phyloP scores from a whole-genome alignment of 75 land plant genomes.

The Ceratopteris richardii region DNA sequence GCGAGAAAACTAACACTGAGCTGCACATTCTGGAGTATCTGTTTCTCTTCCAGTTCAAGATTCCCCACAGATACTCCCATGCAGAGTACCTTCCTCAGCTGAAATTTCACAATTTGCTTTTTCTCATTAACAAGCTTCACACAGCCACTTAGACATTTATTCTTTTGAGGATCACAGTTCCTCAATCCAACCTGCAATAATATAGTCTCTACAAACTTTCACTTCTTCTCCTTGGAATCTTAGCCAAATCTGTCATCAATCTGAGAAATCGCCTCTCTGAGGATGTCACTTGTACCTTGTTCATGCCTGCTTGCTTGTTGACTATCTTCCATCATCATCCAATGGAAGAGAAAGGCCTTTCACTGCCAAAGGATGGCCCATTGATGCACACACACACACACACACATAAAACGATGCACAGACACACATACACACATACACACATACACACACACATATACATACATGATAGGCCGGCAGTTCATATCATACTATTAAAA shows the following conservation, averaged over 20 bases:
- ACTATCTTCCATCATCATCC: no score
- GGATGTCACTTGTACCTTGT: constrained; percentile 56
- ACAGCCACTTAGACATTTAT: constrained; percentile 56
- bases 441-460: no score
- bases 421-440: no score
- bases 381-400: no score
- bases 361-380: no score
- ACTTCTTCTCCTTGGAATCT: constrained; percentile 42
- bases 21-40: constrained; percentile 71
- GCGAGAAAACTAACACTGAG: constrained; percentile 74
- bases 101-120: constrained; percentile 65
- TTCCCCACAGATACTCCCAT: constrained; percentile 85
- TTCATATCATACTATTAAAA: no score
- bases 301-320: no score
- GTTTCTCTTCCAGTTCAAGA: constrained; percentile 67
- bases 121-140: constrained; percentile 54
- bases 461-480: no score
- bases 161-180: constrained; percentile 63
- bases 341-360: no score
- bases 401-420: no score
- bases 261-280: constrained; percentile 58
- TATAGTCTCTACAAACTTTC: constrained; percentile 61
- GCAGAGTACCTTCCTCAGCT: constrained; percentile 70
- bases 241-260: no score
- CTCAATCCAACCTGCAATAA: constrained; percentile 72